These are phyloP conservation scores for Daldinia sp. DNA, from an alignment of 2,329 filamentous ascomycete genomes.

Conservation along the genomic window DNA sequence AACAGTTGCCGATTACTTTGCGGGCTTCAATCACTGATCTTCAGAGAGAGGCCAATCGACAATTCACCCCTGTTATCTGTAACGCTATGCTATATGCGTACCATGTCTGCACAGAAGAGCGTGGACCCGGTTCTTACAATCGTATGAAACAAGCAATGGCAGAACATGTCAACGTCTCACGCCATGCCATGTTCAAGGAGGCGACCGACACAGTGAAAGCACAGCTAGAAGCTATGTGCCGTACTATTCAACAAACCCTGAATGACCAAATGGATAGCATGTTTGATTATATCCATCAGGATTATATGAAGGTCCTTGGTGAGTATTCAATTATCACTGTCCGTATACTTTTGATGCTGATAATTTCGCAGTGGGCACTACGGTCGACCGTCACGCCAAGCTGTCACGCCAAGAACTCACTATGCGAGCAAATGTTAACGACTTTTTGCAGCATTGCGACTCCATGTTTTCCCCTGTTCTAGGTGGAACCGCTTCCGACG, in stretches of 20 bases:
- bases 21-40: slow-evolving; percentile 50
- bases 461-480: slow-evolving; percentile 30
- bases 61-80: slow-evolving; percentile 59
- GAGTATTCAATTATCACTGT: slow-evolving; percentile 1
- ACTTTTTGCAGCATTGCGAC: slow-evolving; percentile 25
- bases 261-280: slow-evolving; percentile 18
- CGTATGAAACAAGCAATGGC: slow-evolving; percentile 63
- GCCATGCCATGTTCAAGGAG: slow-evolving; percentile 58
- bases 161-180: slow-evolving; percentile 51
- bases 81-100: slow-evolving; percentile 58
- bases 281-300: slow-evolving; percentile 19
- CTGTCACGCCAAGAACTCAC: slow-evolving; percentile 24
- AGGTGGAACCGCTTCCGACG: neutral
- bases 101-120: slow-evolving; percentile 52
- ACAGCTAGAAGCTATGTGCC: slow-evolving; percentile 51
- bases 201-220: slow-evolving; percentile 53
- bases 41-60: slow-evolving; percentile 62
- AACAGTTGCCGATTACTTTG: slow-evolving; percentile 47
- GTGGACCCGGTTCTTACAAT: slow-evolving; percentile 54
- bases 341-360: slow-evolving; percentile 16
- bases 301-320: slow-evolving; percentile 41
- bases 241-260: slow-evolving; percentile 24
- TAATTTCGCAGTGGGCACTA: slow-evolving; percentile 30
- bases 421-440: slow-evolving; percentile 24
- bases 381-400: slow-evolving; percentile 14